A percentile compares a stretch with the other conserved stretches of the same genome.
These are phyloP conservation scores for Ilyonectria destructans DNA, from an alignment of 2,329 filamentous ascomycete genomes.

Conservation along the genomic window DNA sequence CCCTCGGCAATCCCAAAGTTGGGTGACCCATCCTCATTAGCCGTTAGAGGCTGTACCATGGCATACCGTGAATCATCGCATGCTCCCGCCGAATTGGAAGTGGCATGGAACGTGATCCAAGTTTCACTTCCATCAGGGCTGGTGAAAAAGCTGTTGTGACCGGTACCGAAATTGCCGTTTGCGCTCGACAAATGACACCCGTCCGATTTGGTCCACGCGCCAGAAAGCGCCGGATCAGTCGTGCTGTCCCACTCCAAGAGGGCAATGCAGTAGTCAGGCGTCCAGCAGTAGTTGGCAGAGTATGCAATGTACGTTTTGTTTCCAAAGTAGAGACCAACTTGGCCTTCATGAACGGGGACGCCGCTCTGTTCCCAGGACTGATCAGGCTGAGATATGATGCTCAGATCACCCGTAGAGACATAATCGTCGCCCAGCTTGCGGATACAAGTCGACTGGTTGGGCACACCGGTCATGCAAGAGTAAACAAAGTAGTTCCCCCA, in stretches of 20 bases:
- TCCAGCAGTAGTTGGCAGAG: conserved; percentile 73
- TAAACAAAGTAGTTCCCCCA: conserved; percentile 69
- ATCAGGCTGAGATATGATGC: conserved; percentile 67
- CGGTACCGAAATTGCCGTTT: conserved; percentile 72
- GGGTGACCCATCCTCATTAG: conserved; percentile 66
- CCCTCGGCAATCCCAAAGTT: conserved; percentile 62
- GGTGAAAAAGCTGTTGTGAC: conserved; percentile 73
- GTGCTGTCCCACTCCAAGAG: conserved; percentile 68
- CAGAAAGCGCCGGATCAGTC: conserved; percentile 61
- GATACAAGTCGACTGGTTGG: conserved; percentile 57
- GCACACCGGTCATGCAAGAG: conserved; percentile 65
- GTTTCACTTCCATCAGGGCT: conserved; percentile 69
- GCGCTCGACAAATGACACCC: conserved; percentile 67
- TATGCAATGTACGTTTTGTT: conserved; percentile 69
- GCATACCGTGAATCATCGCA: conserved; percentile 71
- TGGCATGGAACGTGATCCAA: conserved; percentile 72
- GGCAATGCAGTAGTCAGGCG: conserved; percentile 67
- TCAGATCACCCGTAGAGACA: conserved; percentile 59
- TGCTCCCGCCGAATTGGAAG: conserved; percentile 62
- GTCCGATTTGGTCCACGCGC: conserved; percentile 67
- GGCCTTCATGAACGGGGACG: conserved; percentile 70
- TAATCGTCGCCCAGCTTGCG: conserved; percentile 59
- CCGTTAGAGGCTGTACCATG: conserved; percentile 67
- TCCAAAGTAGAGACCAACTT: conserved; percentile 67
- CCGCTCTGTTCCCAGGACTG: conserved; percentile 66